Base-by-base conservation (phyloP, 78 protist genomes). In the Acrasis kona region DNA sequence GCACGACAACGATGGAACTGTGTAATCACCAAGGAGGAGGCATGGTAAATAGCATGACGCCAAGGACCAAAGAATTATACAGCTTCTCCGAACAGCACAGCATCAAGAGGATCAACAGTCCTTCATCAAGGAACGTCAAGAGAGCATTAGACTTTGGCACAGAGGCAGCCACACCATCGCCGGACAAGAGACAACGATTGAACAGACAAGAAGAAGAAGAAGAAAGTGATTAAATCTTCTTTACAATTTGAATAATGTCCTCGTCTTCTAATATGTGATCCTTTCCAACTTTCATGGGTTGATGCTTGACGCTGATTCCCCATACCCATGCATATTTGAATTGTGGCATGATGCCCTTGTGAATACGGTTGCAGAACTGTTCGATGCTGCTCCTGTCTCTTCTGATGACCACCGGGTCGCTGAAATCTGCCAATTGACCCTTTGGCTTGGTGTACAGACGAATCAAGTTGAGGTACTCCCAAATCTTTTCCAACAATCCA, bases 401-500 rank as follows among this genome's bases (percentile, higher is more conserved):
- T 5, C 84, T 73, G 75, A 98, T 58, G 35, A 97, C 92, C 10
- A 98, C 97, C 12, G 99, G 99, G 19, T 84, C 92, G 39, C 57
- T 69, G 88, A 91, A 98, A 86, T 98, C 99, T 32, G 99, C 98
- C 28, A 92, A 87, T 70, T 88, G 93, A 6, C 99, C 99, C 69
- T 79, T 78, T 9, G 99, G 99, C 84, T 98, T 98, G 39, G 99
- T 98, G 89, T 94, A 94, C 87, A 94, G 19, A 29, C 99, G 91
- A 19, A 83, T 65, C n/a, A 98, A 77, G 66, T 77, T 72, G 65
- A 98, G 84, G 68, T 94, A 84, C 34, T 92, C 92, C 99, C 98
- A 98, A 37, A 89, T 88, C 70, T 36, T 42, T 37, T 92, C 97
- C 57, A 95, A 77, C 19, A 97, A 82, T 2, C 73, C 96, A 68